These are phyloP conservation scores for Myxozyma geophila DNA, from an alignment of 805 yeast genomes.

Conservation along the genomic window DNA sequence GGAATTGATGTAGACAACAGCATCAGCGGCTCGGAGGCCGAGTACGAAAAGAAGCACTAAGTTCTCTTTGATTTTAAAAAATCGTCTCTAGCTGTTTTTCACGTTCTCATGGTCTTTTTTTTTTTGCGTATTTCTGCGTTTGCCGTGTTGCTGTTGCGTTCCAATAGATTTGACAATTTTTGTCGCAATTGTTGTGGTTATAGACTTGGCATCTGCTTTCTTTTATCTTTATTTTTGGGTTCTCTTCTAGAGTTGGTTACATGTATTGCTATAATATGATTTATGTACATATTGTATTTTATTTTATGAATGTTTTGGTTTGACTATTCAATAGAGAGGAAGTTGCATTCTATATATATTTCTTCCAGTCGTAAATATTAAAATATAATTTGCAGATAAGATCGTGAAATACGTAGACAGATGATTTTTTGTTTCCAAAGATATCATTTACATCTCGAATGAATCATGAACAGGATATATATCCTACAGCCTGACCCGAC, in stretches of 20 bases:
- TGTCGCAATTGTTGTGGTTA: background rate
- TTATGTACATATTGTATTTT: background rate
- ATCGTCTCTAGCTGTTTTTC: too few species aligned
- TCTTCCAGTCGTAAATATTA: too few species aligned
- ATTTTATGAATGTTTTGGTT: background rate
- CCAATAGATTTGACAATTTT: too few species aligned
- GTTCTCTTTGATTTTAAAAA: background rate
- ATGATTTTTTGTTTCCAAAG: too few species aligned
- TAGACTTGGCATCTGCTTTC: background rate
- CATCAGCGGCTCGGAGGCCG: constrained; percentile 1
- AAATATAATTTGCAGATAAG: too few species aligned
- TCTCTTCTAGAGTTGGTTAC: background rate
- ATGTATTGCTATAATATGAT: background rate
- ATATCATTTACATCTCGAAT: too few species aligned
- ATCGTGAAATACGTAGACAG: too few species aligned
- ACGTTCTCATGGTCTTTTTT: too few species aligned
- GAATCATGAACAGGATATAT: too few species aligned
- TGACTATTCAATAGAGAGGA: background rate
- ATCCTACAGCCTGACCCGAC: too few species aligned
- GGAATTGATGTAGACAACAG: constrained; percentile 13
- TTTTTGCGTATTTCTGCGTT: background rate
- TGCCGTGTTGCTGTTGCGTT: background rate
- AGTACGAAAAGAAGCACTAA: constrained; percentile 15
- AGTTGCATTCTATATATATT: too few species aligned
- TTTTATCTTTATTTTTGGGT: background rate